Evolutionary conservation across 1,284 basidiomycete genomes (phyloP).

Genomic region (Ganoderma meredithae): DNA sequence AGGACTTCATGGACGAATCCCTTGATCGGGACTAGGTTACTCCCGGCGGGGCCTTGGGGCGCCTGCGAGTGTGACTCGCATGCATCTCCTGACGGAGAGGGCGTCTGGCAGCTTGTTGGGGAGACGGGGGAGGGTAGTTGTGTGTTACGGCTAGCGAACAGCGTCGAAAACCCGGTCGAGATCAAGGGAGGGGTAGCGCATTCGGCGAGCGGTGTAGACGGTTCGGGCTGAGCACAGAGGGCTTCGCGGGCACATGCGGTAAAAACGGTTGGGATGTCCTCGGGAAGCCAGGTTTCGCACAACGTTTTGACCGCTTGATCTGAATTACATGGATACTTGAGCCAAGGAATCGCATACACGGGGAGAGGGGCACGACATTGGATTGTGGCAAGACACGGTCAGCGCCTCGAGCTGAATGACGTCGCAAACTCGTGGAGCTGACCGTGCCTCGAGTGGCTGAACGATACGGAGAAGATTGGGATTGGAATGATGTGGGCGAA

Average conservation of each 20-base stretch:
- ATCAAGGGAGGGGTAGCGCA: slow-evolving; percentile 14
- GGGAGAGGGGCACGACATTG: slow-evolving; percentile 11
- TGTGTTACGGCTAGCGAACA: slow-evolving; percentile 42
- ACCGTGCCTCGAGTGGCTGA: slow-evolving; percentile 15
- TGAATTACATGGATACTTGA: slow-evolving; percentile 39
- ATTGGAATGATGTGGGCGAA: slow-evolving; percentile 15
- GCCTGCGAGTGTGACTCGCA: slow-evolving; percentile 32
- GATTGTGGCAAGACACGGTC: slow-evolving; percentile 14
- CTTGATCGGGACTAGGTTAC: slow-evolving; percentile 63
- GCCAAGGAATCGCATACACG: slow-evolving; percentile 28
- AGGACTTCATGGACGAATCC: slow-evolving; percentile 82
- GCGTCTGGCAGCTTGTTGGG: slow-evolving; percentile 47
- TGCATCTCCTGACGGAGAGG: slow-evolving; percentile 33
- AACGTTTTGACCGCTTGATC: slow-evolving; percentile 80
- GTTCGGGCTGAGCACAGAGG: slow-evolving; percentile 28
- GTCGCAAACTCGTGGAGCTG: slow-evolving; percentile 5
- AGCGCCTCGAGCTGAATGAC: slow-evolving; percentile 13
- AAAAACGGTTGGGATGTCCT: slow-evolving; percentile 73
- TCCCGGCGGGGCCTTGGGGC: slow-evolving; percentile 32
- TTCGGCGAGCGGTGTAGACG: slow-evolving; percentile 32
- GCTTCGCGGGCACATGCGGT: slow-evolving; percentile 30
- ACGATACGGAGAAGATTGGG: slow-evolving; percentile 20
- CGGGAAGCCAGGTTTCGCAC: slow-evolving; percentile 77
- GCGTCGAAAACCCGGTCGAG: slow-evolving; percentile 33
- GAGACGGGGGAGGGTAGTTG: slow-evolving; percentile 59